phyloP scores from a whole-genome alignment of 768 basidiomycete species.

The Boletus sensibilis region DNA sequence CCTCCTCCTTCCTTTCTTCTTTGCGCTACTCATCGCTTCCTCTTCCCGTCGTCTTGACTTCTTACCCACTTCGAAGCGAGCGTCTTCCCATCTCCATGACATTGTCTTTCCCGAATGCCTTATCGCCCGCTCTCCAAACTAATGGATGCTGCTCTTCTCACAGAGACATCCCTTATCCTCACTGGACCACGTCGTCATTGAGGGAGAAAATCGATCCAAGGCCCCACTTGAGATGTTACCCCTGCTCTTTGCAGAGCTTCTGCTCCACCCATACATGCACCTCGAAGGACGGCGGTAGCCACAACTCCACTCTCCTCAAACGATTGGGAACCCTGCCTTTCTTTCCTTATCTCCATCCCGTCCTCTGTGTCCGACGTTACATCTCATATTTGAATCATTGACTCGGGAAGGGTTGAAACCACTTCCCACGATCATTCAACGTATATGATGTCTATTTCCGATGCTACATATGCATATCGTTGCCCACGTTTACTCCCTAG shows the following conservation, averaged over 20 bases:
- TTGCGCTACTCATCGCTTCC: background rate
- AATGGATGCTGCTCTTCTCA: too few relatives aligned
- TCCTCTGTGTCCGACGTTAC: slow-evolving; percentile 2
- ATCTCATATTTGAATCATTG: background rate
- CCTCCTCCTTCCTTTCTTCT: background rate
- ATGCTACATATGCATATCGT: slow-evolving; percentile 12
- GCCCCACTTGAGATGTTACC: too few relatives aligned
- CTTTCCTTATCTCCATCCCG: background rate
- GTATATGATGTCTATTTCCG: background rate
- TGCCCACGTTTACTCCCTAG: background rate
- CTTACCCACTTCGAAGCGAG: background rate
- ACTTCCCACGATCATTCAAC: slow-evolving; percentile 9
- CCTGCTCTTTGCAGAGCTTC: background rate
- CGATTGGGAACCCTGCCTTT: background rate
- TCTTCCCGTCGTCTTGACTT: background rate
- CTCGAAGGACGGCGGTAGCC: background rate
- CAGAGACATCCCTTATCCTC: background rate
- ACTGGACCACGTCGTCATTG: background rate
- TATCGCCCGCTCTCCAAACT: too few relatives aligned
- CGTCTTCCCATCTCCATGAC: background rate
- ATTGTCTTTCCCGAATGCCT: background rate
- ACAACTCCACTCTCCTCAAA: background rate
- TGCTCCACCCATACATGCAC: background rate
- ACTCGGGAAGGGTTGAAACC: background rate
- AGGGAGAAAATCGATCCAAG: background rate